These are phyloP conservation scores for Periglandula ipomoeae DNA, from an alignment of 2,329 filamentous ascomycete species.

Conservation along the genomic window DNA sequence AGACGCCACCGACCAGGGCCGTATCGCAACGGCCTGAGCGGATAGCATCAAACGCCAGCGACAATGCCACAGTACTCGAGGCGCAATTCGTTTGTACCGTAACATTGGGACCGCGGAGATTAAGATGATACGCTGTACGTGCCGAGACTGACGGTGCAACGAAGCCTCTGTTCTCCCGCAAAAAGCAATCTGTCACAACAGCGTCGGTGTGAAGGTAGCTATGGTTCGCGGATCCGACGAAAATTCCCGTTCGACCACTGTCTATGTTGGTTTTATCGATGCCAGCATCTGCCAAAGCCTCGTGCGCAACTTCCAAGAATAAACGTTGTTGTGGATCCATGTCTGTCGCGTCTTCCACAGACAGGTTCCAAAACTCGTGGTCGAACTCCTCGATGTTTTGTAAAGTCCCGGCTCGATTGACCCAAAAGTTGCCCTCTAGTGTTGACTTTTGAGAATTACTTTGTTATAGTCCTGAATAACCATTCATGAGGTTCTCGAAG, in stretches of 20 bases:
- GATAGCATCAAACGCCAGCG: slow-evolving; percentile 4
- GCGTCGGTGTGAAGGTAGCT: slow-evolving; percentile 8
- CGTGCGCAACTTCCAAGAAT: slow-evolving; percentile 7
- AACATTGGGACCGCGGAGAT: slow-evolving; percentile 6
- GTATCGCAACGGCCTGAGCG: slow-evolving; percentile 7
- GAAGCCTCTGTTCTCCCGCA: slow-evolving; percentile 7
- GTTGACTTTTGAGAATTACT: background rate
- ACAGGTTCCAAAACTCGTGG: slow-evolving; percentile 9
- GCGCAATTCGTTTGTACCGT: slow-evolving; percentile 9
- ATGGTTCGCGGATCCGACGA: slow-evolving; percentile 6
- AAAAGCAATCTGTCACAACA: slow-evolving; percentile 6
- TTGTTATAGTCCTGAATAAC: slow-evolving; percentile 3
- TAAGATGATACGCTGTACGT: slow-evolving; percentile 10
- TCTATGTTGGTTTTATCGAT: slow-evolving; percentile 1
- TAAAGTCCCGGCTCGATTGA: slow-evolving; percentile 7
- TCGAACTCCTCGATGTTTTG: slow-evolving; percentile 9
- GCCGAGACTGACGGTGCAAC: slow-evolving; percentile 9
- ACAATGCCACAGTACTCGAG: slow-evolving; percentile 5
- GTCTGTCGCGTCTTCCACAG: slow-evolving; percentile 9
- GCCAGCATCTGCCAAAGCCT: slow-evolving; percentile 5
- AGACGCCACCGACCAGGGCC: slow-evolving; percentile 8
- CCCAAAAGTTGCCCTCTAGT: slow-evolving; percentile 9
- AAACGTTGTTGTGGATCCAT: slow-evolving; percentile 9
- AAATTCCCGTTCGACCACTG: slow-evolving; percentile 2
- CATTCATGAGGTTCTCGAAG: slow-evolving; percentile 7